These are phyloP conservation scores for Pterulicium gracile DNA, from an alignment of 1,284 basidiomycete species.

Conservation along the genomic window DNA sequence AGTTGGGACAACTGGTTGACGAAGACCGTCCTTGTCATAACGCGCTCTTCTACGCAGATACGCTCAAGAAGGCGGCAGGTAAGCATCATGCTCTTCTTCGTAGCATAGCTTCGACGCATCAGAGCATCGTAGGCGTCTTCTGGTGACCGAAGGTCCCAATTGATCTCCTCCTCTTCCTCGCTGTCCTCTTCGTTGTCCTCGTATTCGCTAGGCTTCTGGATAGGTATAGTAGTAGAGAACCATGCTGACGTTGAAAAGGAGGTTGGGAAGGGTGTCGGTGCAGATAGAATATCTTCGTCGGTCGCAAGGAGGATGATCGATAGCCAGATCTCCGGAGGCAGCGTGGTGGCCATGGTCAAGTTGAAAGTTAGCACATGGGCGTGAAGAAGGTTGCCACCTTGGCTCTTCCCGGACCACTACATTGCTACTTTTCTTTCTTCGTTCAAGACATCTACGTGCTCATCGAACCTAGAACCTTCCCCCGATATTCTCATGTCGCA, in stretches of 20 bases:
- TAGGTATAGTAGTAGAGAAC: neutral
- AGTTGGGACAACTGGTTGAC: neutral
- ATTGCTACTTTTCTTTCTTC: too few relatives aligned
- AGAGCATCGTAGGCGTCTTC: neutral
- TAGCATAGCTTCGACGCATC: neutral
- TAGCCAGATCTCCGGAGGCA: neutral
- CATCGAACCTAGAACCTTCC: too few relatives aligned
- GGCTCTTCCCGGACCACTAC: too few relatives aligned
- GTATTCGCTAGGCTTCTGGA: too few relatives aligned
- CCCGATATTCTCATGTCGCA: constrained; percentile 37
- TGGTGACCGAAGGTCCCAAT: neutral
- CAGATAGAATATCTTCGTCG: neutral
- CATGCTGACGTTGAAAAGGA: neutral
- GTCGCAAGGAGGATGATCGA: neutral
- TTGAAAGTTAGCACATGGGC: too few relatives aligned
- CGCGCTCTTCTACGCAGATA: neutral
- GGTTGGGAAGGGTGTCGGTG: neutral
- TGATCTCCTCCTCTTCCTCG: neutral
- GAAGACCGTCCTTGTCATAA: neutral
- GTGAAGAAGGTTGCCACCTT: too few relatives aligned
- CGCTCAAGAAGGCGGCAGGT: neutral
- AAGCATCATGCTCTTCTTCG: neutral
- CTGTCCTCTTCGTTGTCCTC: neutral
- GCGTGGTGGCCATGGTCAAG: neutral
- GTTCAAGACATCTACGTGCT: too few relatives aligned